phyloP scores from a whole-genome alignment of 768 basidiomycete genomes.

The Chalciporus sphaerocephalus region DNA sequence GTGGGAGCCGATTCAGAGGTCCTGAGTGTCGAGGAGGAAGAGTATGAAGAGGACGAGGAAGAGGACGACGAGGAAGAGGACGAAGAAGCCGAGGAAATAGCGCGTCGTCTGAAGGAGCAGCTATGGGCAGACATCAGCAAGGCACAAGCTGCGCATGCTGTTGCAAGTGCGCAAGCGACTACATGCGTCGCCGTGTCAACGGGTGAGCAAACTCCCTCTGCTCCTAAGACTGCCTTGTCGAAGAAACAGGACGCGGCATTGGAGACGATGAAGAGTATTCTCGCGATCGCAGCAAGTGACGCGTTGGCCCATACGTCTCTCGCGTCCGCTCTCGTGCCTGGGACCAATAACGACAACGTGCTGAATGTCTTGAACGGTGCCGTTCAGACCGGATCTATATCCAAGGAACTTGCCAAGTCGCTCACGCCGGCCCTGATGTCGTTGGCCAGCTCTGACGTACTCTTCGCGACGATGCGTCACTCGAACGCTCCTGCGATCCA shows the following conservation, averaged over 20 bases:
- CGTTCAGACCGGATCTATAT: constrained; percentile 43
- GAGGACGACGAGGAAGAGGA: constrained; percentile 49
- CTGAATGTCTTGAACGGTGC: constrained; percentile 52
- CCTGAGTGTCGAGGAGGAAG: constrained; percentile 40
- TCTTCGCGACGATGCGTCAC: constrained; percentile 62
- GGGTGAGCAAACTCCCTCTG: constrained; percentile 9
- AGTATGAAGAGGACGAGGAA: constrained; percentile 47
- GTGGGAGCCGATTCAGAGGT: constrained; percentile 17
- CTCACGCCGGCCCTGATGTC: constrained; percentile 61
- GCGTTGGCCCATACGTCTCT: constrained; percentile 52
- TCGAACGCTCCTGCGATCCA: constrained; percentile 60
- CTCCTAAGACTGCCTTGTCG: constrained; percentile 16
- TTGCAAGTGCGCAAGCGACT: constrained; percentile 16
- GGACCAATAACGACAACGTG: constrained; percentile 41
- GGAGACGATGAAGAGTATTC: constrained; percentile 60
- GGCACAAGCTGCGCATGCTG: constrained; percentile 45
- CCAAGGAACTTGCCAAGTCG: constrained; percentile 49
- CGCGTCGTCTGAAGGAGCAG: constrained; percentile 68
- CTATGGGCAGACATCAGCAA: constrained; percentile 74
- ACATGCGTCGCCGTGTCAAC: not conserved
- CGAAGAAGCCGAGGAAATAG: constrained; percentile 72
- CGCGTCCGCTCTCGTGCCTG: constrained; percentile 47
- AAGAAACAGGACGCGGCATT: constrained; percentile 57
- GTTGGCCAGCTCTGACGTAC: constrained; percentile 58
- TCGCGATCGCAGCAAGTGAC: constrained; percentile 55